Evolutionary conservation across 169 alveolate genomes (phyloP).

Genomic region (Theileria luwenshuni): DNA sequence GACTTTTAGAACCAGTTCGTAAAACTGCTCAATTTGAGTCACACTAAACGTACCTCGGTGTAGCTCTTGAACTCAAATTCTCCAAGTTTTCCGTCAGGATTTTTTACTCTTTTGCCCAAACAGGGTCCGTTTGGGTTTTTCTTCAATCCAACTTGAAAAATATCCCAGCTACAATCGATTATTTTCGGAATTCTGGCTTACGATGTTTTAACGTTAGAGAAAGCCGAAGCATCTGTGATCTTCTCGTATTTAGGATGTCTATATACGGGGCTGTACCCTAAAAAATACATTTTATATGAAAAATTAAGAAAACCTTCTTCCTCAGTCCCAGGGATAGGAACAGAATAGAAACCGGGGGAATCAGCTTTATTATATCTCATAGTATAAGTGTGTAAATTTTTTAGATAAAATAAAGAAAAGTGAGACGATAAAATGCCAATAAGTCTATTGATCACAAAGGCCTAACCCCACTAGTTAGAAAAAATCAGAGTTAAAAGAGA

Average conservation of each 20-base stretch:
- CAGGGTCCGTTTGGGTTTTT: slow-evolving; percentile 67
- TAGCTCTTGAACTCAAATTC: slow-evolving; percentile 52
- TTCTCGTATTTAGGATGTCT: slow-evolving; percentile 32
- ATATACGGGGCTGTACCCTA: slow-evolving; percentile 36
- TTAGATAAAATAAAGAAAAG: not conserved
- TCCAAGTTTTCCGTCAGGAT: slow-evolving; percentile 46
- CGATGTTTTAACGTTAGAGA: slow-evolving; percentile 40
- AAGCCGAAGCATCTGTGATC: slow-evolving; percentile 21
- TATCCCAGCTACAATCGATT: slow-evolving; percentile 47
- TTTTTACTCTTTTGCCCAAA: slow-evolving; percentile 37
- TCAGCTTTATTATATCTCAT: slow-evolving; percentile 23
- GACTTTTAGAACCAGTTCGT: slow-evolving; percentile 6
- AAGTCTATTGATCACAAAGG: not conserved
- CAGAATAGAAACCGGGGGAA: slow-evolving; percentile 56
- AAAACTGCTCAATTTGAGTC: slow-evolving; percentile 19
- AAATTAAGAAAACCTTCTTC: slow-evolving; percentile 37
- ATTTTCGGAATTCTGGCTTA: slow-evolving; percentile 1
- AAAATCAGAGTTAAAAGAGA: too few relatives aligned
- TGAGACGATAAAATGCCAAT: not conserved
- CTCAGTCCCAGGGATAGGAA: slow-evolving; percentile 46
- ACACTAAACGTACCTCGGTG: slow-evolving; percentile 29
- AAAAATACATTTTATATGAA: not conserved
- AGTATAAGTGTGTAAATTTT: not conserved
- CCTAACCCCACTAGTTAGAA: slow-evolving; percentile 14
- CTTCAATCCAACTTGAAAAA: slow-evolving; percentile 52